These are phyloP conservation scores for Yarrowia sp. DNA, from an alignment of 805 yeast genomes.

Conservation along the genomic window DNA sequence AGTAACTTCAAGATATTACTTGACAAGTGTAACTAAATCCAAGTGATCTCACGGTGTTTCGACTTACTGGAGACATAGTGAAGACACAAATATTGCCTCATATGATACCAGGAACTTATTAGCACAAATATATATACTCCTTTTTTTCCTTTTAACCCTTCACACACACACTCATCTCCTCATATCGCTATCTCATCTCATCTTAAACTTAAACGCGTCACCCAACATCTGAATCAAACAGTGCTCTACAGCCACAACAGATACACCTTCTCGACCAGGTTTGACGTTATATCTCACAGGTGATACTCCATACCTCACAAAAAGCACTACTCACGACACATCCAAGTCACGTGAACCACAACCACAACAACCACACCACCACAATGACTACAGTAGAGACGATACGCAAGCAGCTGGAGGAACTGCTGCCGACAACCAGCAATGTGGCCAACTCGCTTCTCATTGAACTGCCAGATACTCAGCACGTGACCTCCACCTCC, in stretches of 20 bases:
- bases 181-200: too few species aligned
- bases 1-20: too few species aligned
- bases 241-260: not conserved
- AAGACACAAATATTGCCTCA: too few species aligned
- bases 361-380: not conserved
- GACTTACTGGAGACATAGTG: too few species aligned
- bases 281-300: too few species aligned
- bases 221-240: not conserved
- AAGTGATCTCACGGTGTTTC: too few species aligned
- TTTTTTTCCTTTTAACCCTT: too few species aligned
- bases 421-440: not conserved
- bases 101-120: too few species aligned
- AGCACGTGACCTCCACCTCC: not conserved
- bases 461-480: not conserved
- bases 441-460: not conserved
- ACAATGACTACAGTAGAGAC: conserved; percentile 12
- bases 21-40: too few species aligned
- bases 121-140: too few species aligned
- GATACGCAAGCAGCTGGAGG: conserved; percentile 16
- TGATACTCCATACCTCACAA: too few species aligned
- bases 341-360: not conserved
- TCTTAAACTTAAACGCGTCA: not conserved
- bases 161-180: not conserved
- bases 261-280: too few species aligned
- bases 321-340: not conserved